Evolutionary conservation across 805 yeast species (phyloP).

Genomic region (Pichia membranifaciens): DNA sequence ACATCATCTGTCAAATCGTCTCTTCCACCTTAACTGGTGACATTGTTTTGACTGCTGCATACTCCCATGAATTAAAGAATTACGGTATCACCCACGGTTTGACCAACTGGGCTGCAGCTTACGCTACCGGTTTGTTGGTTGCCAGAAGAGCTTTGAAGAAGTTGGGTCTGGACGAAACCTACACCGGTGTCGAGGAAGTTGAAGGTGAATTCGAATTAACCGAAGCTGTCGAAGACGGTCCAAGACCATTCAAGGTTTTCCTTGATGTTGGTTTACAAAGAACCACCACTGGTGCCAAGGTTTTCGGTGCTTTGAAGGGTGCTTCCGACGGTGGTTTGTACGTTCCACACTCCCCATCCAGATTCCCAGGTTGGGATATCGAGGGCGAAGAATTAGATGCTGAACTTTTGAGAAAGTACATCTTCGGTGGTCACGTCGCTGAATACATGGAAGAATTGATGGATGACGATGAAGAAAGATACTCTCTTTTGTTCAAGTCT

Average conservation of each 20-base stretch:
- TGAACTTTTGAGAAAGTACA: constrained; percentile 96
- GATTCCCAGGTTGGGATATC: constrained; percentile 99
- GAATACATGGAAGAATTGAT: constrained; percentile 99
- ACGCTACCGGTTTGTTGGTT: constrained; percentile 95
- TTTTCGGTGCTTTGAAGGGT: constrained; percentile 99
- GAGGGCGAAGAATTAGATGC: constrained; percentile 98
- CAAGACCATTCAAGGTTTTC: constrained; percentile 99
- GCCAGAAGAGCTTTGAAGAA: constrained; percentile 99
- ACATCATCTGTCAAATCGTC: constrained; percentile 95
- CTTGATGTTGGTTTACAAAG: constrained; percentile 99
- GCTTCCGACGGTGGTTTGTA: constrained; percentile 99
- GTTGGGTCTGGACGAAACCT: constrained; percentile 97
- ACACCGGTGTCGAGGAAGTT: constrained; percentile 97
- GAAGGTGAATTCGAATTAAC: constrained; percentile 98
- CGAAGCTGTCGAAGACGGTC: constrained; percentile 98
- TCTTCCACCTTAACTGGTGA: constrained; percentile 98
- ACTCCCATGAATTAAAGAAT: constrained; percentile 96
- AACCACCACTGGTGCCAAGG: constrained; percentile 99
- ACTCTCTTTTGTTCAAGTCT: constrained; percentile 90
- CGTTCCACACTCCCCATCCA: constrained; percentile 98
- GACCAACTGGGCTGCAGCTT: constrained; percentile 99
- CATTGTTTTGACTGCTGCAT: constrained; percentile 92
- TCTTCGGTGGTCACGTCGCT: constrained; percentile 99
- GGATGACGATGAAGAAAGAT: constrained; percentile 99
- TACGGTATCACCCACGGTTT: constrained; percentile 98